phyloP scores from a whole-genome alignment of 139 green algal species.

The Trebouxia sp. region DNA sequence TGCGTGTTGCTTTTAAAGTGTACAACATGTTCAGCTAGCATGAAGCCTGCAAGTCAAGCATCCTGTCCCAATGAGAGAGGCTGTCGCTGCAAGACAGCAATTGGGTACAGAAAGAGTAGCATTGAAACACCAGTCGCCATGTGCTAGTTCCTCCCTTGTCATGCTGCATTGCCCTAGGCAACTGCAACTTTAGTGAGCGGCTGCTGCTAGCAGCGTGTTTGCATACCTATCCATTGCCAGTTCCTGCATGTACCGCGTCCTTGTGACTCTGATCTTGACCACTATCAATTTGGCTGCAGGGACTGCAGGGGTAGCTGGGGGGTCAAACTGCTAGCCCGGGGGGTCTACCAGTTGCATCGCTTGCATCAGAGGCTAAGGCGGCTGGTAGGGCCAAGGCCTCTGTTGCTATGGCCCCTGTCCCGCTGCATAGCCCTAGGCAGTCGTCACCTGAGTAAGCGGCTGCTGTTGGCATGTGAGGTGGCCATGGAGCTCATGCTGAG shows the following conservation, averaged over 20 bases:
- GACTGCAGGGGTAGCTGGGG: not conserved
- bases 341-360: constrained; percentile 3
- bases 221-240: too few species aligned
- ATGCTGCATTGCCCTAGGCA: not conserved
- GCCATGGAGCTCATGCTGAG: constrained; percentile 75
- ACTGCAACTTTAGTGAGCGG: constrained; percentile 20
- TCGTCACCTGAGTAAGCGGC: constrained; percentile 34
- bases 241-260: too few species aligned
- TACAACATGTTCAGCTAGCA: too few species aligned
- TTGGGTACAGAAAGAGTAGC: too few species aligned
- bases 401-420: not conserved
- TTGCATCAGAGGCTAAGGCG: not conserved
- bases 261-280: too few species aligned
- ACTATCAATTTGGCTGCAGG: not conserved
- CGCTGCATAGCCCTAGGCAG: not conserved
- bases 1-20: too few species aligned
- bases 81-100: too few species aligned
- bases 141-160: too few species aligned
- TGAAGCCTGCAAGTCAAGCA: too few species aligned
- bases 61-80: too few species aligned
- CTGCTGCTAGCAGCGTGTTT: constrained; percentile 63
- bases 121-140: too few species aligned
- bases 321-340: not conserved
- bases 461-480: constrained; percentile 68
- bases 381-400: not conserved